These are phyloP conservation scores for Russula olivacea DNA, from an alignment of 768 basidiomycete genomes.

Conservation along the genomic window DNA sequence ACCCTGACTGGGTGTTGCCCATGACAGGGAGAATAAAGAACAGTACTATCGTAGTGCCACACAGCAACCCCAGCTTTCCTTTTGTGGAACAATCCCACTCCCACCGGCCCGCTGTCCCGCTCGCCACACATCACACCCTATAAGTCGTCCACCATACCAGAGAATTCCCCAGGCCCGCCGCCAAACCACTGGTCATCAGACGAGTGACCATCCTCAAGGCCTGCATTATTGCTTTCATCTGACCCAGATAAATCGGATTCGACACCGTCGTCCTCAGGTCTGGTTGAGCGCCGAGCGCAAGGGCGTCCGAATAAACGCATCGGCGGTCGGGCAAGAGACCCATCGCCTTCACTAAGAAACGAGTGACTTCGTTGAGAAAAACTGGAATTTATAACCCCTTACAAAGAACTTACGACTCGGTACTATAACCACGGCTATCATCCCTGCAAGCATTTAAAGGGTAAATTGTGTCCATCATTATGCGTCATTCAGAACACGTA, in stretches of 20 bases:
- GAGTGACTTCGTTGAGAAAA: background rate
- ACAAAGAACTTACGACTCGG: slow-evolving; percentile 13
- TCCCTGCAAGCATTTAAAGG: background rate
- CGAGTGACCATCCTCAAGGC: background rate
- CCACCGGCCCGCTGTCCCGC: background rate
- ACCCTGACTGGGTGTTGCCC: slow-evolving; percentile 75
- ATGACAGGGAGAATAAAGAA: slow-evolving; percentile 34
- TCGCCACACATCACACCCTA: background rate
- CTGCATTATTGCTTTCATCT: background rate
- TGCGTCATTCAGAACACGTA: background rate
- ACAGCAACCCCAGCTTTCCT: background rate
- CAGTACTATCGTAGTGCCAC: background rate
- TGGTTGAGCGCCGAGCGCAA: background rate
- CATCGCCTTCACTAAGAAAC: background rate
- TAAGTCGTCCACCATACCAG: background rate
- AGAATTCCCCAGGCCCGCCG: background rate
- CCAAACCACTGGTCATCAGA: background rate
- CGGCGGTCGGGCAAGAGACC: slow-evolving; percentile 5
- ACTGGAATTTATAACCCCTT: no score
- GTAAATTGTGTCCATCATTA: background rate
- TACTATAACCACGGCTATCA: background rate
- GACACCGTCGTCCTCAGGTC: background rate
- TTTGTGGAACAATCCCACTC: background rate
- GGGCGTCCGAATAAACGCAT: slow-evolving; percentile 12
- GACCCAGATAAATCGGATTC: slow-evolving; percentile 1